Evolutionary conservation across 768 basidiomycete species (phyloP).

Genomic region (Kwoniella newhampshirensis): DNA sequence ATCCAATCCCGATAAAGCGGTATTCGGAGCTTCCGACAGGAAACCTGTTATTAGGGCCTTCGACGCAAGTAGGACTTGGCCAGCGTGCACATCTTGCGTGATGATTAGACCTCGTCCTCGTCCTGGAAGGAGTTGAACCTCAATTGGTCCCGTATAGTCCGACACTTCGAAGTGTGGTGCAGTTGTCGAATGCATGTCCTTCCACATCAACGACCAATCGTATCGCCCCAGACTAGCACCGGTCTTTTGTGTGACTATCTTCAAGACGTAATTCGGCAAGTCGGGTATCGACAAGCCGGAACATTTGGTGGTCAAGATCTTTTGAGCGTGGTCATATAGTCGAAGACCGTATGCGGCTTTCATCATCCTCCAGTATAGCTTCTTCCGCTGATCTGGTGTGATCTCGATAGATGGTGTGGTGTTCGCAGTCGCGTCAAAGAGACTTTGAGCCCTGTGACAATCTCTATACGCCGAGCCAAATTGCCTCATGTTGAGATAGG

Average conservation of each 20-base stretch:
- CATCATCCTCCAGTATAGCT: constrained; percentile 2
- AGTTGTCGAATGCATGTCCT: background rate
- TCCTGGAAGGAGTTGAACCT: background rate
- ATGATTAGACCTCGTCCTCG: constrained; percentile 4
- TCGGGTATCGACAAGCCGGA: background rate
- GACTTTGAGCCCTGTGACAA: background rate
- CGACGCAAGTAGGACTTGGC: constrained; percentile 5
- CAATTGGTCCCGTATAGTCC: constrained; percentile 7
- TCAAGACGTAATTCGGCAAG: background rate
- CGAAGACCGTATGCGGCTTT: constrained; percentile 1
- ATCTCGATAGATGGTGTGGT: background rate
- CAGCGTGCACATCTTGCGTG: constrained; percentile 9
- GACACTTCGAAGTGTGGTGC: constrained; percentile 5
- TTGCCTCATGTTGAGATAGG: background rate
- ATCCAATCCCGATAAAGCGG: background rate
- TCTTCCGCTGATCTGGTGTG: background rate
- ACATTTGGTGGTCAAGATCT: background rate
- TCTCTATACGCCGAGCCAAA: constrained; percentile 11
- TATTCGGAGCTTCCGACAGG: background rate
- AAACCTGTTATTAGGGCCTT: constrained; percentile 2
- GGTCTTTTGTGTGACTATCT: background rate
- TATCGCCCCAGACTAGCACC: constrained; percentile 1
- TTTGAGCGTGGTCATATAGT: background rate
- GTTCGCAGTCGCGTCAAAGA: too few relatives aligned
- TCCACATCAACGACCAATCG: constrained; percentile 1